Evolutionary conservation across 768 basidiomycete species (phyloP).

Genomic region (Tricholoma matsutake): DNA sequence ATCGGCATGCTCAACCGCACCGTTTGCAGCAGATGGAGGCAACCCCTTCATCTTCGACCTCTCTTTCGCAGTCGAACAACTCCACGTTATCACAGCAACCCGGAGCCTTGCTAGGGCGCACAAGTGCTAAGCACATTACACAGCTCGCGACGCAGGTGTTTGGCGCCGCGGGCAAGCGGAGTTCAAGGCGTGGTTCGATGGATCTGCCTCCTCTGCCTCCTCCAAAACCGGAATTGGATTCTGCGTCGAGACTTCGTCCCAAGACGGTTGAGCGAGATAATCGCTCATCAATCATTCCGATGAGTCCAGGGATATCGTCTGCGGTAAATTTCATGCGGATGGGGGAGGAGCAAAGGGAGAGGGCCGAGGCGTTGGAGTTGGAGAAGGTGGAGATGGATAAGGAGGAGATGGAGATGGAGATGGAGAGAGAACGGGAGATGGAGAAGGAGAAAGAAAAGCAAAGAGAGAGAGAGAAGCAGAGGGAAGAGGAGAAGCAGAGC

Average conservation of each 20-base stretch:
- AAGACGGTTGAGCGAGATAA: constrained; percentile 19
- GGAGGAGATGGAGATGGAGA: constrained; percentile 11
- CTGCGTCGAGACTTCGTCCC: background rate
- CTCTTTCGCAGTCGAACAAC: constrained; percentile 19
- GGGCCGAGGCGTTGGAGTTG: constrained; percentile 8
- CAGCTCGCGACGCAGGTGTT: constrained; percentile 49
- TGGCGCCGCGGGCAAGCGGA: constrained; percentile 16
- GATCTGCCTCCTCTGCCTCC: constrained; percentile 17
- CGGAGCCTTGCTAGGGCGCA: constrained; percentile 3
- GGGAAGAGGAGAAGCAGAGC: constrained; percentile 1
- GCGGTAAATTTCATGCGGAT: constrained; percentile 53
- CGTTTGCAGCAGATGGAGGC: constrained; percentile 19
- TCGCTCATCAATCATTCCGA: constrained; percentile 50
- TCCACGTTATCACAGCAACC: background rate
- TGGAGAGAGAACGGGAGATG: constrained; percentile 10
- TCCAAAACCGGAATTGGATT: constrained; percentile 11
- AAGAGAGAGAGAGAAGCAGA: background rate
- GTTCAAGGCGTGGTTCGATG: constrained; percentile 5
- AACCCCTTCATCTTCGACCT: constrained; percentile 22
- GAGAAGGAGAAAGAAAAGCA: constrained; percentile 12
- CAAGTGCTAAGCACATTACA: constrained; percentile 33
- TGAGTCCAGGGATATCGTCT: constrained; percentile 55
- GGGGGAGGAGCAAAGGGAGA: constrained; percentile 30
- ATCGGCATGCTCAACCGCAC: background rate
- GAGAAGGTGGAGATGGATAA: constrained; percentile 8